phyloP scores from a whole-genome alignment of 2,329 filamentous ascomycete species.

The Acarospora socialis region DNA sequence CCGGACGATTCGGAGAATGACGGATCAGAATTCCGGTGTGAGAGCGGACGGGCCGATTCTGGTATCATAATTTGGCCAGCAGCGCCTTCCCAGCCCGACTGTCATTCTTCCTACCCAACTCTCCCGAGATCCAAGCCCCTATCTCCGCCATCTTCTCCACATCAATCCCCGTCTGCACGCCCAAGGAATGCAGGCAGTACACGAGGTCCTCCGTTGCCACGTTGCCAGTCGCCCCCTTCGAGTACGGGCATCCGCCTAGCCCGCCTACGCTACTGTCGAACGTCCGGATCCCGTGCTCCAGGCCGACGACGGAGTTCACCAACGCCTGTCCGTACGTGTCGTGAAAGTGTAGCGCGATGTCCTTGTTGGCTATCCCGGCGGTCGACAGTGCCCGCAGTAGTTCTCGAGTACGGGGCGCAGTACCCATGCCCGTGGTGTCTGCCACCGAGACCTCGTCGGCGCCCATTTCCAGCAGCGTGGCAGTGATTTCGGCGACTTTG shows the following conservation, averaged over 20 bases:
- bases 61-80: slow-evolving; percentile 23
- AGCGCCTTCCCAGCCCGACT: slow-evolving; percentile 41
- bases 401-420: slow-evolving; percentile 43
- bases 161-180: slow-evolving; percentile 44
- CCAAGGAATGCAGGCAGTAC: slow-evolving; percentile 45
- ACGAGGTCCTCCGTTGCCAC: slow-evolving; percentile 50
- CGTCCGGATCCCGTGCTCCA: slow-evolving; percentile 48
- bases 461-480: slow-evolving; percentile 48
- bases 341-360: slow-evolving; percentile 51
- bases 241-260: slow-evolving; percentile 50
- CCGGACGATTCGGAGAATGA: too few species aligned
- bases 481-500: slow-evolving; percentile 47
- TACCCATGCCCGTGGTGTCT: slow-evolving; percentile 55
- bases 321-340: slow-evolving; percentile 53
- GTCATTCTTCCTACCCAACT: slow-evolving; percentile 38
- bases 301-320: slow-evolving; percentile 46
- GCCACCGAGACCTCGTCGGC: slow-evolving; percentile 51
- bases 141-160: slow-evolving; percentile 41
- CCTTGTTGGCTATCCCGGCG: slow-evolving; percentile 44
- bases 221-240: slow-evolving; percentile 51
- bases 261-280: slow-evolving; percentile 52
- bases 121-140: slow-evolving; percentile 41
- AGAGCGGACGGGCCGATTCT: background rate
- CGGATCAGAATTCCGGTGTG: too few species aligned
- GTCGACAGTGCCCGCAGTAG: slow-evolving; percentile 44